Conservation (phyloP, 2,329 filamentous ascomycete species). For the Teratosphaeria gauchensis region DNA sequence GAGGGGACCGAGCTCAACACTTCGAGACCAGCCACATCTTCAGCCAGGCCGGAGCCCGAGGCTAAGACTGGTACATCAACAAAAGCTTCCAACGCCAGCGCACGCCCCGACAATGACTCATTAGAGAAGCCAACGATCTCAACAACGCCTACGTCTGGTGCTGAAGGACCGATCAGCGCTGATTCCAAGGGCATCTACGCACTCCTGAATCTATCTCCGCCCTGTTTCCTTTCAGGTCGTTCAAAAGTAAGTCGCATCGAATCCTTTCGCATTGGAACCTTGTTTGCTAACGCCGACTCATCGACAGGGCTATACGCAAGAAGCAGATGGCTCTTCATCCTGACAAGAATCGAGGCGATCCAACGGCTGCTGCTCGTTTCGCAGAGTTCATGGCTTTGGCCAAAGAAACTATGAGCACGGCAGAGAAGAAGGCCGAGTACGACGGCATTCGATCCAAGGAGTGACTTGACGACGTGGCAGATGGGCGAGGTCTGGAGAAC, state of each 20-base stretch:
- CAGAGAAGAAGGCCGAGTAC: conserved; percentile 7
- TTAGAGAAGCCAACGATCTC: not conserved
- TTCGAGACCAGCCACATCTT: not conserved
- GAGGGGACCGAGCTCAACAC: not conserved
- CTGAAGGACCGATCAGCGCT: not conserved
- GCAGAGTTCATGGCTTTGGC: conserved; percentile 6
- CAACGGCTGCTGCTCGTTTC: conserved; percentile 6
- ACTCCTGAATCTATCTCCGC: not conserved
- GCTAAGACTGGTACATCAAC: not conserved
- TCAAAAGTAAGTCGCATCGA: not conserved
- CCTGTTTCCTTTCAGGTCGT: not conserved
- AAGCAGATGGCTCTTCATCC: conserved; percentile 5
- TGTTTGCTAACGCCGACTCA: not conserved
- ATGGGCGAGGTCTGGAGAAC: too few species aligned
- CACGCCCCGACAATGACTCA: not conserved
- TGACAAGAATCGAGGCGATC: conserved; percentile 7
- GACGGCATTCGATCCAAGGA: too few species aligned
- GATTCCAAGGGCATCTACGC: not conserved
- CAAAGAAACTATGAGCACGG: conserved; percentile 4
- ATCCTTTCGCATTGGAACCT: not conserved
- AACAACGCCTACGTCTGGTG: not conserved
- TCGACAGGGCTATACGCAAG: conserved; percentile 7
- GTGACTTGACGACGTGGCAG: too few species aligned
- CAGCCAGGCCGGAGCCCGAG: not conserved
- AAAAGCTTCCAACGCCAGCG: not conserved